Evolutionary conservation across 371 early-diverging fungal genomes (phyloP).

Genomic region (Nosema muscidifuracis): DNA sequence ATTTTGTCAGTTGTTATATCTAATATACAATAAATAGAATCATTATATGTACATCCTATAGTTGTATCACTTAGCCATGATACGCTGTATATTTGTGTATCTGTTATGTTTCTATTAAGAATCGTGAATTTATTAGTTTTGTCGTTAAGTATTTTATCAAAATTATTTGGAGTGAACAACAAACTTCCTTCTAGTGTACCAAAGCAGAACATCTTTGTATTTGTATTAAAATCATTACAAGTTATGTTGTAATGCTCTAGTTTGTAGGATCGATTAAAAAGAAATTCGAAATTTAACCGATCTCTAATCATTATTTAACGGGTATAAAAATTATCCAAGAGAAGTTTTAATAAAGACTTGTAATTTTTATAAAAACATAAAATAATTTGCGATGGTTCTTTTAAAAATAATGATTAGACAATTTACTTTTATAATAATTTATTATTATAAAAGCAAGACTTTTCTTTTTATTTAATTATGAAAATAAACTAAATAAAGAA

Average conservation of each 20-base stretch:
- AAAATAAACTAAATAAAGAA: no score
- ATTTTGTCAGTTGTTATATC: not conserved
- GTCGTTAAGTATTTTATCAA: no score
- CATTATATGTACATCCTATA: not conserved
- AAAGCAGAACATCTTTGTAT: not conserved
- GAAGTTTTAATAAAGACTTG: no score
- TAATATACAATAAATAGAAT: not conserved
- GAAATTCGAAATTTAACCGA: not conserved
- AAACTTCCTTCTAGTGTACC: not conserved
- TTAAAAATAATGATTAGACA: no score
- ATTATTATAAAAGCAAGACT: no score
- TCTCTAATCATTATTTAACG: not conserved
- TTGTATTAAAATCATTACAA: not conserved
- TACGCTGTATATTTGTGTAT: not conserved
- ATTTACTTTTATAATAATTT: no score
- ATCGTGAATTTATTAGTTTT: no score
- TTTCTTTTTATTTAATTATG: no score
- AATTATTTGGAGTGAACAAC: not conserved
- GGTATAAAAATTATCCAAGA: not conserved
- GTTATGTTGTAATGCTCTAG: not conserved
- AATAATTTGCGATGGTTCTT: no score
- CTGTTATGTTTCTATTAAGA: not conserved
- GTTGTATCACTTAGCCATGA: not conserved
- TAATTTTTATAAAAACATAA: no score
- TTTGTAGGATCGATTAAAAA: not conserved